These are phyloP conservation scores for Paecilomyces formosus DNA, from an alignment of 2,329 filamentous ascomycete genomes.

Conservation along the genomic window DNA sequence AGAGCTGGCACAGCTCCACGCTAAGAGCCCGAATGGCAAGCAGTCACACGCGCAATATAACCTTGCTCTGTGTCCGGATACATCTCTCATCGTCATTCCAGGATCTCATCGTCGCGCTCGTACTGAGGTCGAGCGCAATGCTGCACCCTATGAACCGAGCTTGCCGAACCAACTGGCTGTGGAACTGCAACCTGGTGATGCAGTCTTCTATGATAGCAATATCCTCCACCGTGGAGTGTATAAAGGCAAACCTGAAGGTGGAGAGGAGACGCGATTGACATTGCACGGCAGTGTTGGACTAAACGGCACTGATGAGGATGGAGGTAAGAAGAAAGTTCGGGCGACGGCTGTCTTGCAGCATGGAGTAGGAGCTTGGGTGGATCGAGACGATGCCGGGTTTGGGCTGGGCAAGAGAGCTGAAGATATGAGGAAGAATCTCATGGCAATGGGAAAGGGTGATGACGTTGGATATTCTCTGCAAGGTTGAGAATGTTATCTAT, in stretches of 20 bases:
- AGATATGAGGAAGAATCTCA: constrained; percentile 36
- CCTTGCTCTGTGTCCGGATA: constrained; percentile 68
- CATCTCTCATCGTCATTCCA: constrained; percentile 66
- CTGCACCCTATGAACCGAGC: constrained; percentile 55
- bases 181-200: constrained; percentile 62
- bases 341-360: constrained; percentile 40
- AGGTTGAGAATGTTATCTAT: constrained; percentile 16
- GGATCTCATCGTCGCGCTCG: constrained; percentile 66
- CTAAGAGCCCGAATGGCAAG: constrained; percentile 34
- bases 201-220: constrained; percentile 86
- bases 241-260: constrained; percentile 27
- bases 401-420: constrained; percentile 30
- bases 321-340: constrained; percentile 28
- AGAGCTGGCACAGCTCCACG: constrained; percentile 54
- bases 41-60: constrained; percentile 83
- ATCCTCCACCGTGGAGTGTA: constrained; percentile 54
- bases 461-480: constrained; percentile 38
- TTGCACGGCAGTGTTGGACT: constrained; percentile 37
- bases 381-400: constrained; percentile 34
- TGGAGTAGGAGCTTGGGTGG: constrained; percentile 38
- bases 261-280: constrained; percentile 32
- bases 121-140: constrained; percentile 61
- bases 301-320: constrained; percentile 16
- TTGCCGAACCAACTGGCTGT: constrained; percentile 62
- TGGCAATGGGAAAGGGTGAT: constrained; percentile 39